A percentile compares a stretch with the other conserved stretches of the same genome.
Conservation (phyloP, 208 protist species). For the Porcisia hertigi region DNA sequence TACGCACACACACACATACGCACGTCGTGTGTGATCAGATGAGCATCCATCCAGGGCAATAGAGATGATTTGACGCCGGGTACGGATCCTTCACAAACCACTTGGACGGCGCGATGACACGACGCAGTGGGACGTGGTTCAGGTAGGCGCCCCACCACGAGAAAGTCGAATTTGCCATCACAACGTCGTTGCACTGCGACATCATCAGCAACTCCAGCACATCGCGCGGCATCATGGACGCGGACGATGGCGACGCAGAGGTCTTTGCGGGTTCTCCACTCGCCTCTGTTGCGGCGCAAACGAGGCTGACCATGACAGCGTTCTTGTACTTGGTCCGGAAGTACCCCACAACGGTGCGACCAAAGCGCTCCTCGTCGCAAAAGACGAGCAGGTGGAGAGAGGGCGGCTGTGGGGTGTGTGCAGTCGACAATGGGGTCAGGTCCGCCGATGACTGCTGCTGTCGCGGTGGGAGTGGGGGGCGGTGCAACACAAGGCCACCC, state of each 20-base stretch:
- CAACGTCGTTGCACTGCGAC: conserved; percentile 76
- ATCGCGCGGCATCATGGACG: conserved; percentile 35
- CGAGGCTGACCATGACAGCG: conserved; percentile 44
- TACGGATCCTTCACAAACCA: conserved; percentile 87
- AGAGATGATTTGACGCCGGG: conserved; percentile 72
- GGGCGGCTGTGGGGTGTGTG: neutral
- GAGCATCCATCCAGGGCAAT: conserved; percentile 75
- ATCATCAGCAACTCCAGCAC: conserved; percentile 86
- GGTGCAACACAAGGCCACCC: conserved; percentile 42
- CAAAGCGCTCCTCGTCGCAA: conserved; percentile 72
- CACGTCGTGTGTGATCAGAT: conserved; percentile 24
- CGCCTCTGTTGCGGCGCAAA: conserved; percentile 29
- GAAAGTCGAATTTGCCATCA: conserved; percentile 90
- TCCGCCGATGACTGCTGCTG: conserved; percentile 5
- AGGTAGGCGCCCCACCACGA: conserved; percentile 90
- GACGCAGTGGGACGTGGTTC: conserved; percentile 51
- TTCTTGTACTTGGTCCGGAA: conserved; percentile 61
- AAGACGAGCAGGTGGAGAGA: conserved; percentile 68
- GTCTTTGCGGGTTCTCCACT: neutral
- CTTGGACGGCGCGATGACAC: conserved; percentile 66
- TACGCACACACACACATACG: neutral
- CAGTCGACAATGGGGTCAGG: conserved; percentile 10
- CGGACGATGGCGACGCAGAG: neutral
- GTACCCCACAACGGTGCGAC: conserved; percentile 43
- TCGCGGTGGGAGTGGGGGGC: neutral